phyloP scores from a whole-genome alignment of 2,329 filamentous ascomycete species.

The Xylariaceae sp. region DNA sequence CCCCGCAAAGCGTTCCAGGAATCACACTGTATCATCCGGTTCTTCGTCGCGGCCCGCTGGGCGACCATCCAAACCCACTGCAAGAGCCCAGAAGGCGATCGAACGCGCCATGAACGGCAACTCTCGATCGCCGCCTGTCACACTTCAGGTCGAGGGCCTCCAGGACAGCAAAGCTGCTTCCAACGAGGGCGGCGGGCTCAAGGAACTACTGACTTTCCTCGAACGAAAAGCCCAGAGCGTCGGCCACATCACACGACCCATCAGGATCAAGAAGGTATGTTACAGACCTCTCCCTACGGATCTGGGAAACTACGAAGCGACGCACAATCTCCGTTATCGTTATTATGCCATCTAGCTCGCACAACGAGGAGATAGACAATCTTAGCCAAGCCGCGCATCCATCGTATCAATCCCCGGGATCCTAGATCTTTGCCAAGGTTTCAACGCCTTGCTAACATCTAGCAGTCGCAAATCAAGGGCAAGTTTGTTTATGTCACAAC shows the following conservation, averaged over 20 bases:
- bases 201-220: conserved; percentile 62
- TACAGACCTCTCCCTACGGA: conserved; percentile 37
- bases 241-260: conserved; percentile 45
- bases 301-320: conserved; percentile 40
- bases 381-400: conserved; percentile 34
- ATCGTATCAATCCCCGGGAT: conserved; percentile 34
- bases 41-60: conserved; percentile 16
- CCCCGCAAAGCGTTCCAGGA: conserved; percentile 23
- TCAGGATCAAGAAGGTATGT: conserved; percentile 78
- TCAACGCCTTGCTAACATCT: conserved; percentile 62
- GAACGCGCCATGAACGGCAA: conserved; percentile 40
- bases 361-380: conserved; percentile 38
- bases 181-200: conserved; percentile 64
- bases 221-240: conserved; percentile 64
- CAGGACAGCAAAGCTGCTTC: conserved; percentile 63
- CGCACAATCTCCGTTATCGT: conserved; percentile 37
- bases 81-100: conserved; percentile 40
- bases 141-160: conserved; percentile 57
- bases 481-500: conserved; percentile 67
- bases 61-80: conserved; percentile 24
- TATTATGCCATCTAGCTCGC: conserved; percentile 35
- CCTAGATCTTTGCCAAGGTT: conserved; percentile 37
- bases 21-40: conserved; percentile 12
- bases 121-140: conserved; percentile 30
- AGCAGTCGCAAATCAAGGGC: conserved; percentile 66